A percentile compares a stretch with the other conserved stretches of the same genome.
phyloP scores from a whole-genome alignment of 768 basidiomycete genomes.

The Pluteus cervinus region DNA sequence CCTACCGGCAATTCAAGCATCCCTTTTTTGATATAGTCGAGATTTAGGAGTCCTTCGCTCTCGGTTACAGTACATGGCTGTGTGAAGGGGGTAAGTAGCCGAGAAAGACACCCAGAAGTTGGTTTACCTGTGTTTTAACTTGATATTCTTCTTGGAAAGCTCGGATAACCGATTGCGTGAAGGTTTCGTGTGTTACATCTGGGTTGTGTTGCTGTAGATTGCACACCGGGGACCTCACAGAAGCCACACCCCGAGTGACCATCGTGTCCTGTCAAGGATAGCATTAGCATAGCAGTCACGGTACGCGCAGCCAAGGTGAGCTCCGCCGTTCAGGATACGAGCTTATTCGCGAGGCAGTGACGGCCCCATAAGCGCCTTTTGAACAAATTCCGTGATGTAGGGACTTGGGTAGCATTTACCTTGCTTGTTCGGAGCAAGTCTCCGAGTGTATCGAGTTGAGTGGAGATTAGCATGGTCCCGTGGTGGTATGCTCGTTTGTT shows the following conservation, averaged over 20 bases:
- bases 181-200: slow-evolving; percentile 57
- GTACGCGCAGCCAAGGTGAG: too few species aligned
- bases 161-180: slow-evolving; percentile 59
- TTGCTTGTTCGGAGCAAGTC: slow-evolving; percentile 60
- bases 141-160: slow-evolving; percentile 63
- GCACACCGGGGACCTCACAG: slow-evolving; percentile 88
- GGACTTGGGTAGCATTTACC: slow-evolving; percentile 28
- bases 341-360: too few species aligned
- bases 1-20: slow-evolving; percentile 70
- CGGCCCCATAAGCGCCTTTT: not conserved
- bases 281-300: too few species aligned
- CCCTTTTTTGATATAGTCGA: slow-evolving; percentile 60
- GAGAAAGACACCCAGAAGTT: not conserved
- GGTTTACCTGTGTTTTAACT: slow-evolving; percentile 22
- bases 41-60: slow-evolving; percentile 30
- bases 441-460: slow-evolving; percentile 64
- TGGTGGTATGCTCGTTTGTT: slow-evolving; percentile 92
- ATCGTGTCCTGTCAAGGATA: slow-evolving; percentile 82
- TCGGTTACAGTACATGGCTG: too few species aligned
- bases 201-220: slow-evolving; percentile 61
- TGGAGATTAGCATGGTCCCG: slow-evolving; percentile 96
- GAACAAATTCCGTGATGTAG: not conserved
- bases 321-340: too few species aligned
- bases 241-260: slow-evolving; percentile 80
- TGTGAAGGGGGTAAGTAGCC: not conserved